A percentile compares a stretch with the other conserved stretches of the same genome.
phyloP scores from a whole-genome alignment of 2,329 filamentous ascomycete genomes.

The Celoporthe dispersa region DNA sequence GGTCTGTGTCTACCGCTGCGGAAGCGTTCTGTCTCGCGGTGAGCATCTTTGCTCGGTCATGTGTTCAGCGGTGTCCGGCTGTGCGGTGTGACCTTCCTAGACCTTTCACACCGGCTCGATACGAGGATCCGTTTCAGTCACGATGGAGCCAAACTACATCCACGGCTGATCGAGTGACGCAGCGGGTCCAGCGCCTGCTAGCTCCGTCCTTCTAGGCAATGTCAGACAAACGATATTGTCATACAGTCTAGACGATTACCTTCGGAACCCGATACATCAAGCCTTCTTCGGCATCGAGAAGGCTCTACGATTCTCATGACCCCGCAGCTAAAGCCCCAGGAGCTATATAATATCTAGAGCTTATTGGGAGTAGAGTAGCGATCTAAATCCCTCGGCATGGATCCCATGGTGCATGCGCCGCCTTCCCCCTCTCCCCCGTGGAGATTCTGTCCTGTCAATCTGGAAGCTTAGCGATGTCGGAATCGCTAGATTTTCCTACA shows the following conservation, averaged over 20 bases:
- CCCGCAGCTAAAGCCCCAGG: neutral
- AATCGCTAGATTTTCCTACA: neutral
- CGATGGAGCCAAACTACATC: neutral
- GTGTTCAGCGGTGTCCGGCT: neutral
- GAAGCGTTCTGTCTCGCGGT: neutral
- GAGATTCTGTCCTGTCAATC: neutral
- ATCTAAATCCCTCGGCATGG: neutral
- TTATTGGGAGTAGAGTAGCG: neutral
- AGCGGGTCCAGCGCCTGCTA: neutral
- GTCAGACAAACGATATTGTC: neutral
- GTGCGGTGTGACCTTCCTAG: neutral
- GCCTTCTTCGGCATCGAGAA: neutral
- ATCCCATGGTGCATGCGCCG: neutral
- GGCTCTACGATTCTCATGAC: neutral
- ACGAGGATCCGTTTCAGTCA: neutral
- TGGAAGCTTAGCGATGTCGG: neutral
- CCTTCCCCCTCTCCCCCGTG: neutral
- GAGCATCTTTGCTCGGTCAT: neutral
- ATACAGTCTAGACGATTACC: neutral
- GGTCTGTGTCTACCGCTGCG: neutral
- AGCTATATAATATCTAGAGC: neutral
- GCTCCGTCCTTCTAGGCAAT: neutral
- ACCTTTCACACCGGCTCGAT: neutral
- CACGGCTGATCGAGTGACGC: neutral
- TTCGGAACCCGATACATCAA: neutral